Evolutionary conservation across 2,329 filamentous ascomycete species (phyloP), one percentile per base, ranked within the genome.

Genomic region (Colletotrichum falcatum): DNA sequence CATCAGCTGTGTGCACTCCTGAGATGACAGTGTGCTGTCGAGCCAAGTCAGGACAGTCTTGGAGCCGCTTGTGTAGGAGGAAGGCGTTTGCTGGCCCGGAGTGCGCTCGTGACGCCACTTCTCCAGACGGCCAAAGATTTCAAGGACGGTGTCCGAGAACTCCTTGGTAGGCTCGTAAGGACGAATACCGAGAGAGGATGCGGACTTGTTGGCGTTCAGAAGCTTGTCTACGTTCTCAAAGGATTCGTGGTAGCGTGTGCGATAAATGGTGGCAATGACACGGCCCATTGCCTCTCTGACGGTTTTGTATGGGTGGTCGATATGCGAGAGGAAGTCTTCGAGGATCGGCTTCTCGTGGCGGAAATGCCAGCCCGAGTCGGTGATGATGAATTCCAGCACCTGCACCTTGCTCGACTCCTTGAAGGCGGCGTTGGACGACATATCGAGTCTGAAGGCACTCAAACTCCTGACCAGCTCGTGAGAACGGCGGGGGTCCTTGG

Each of bases 391-490:
- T 75, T 98, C 94, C 23, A 99, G 85, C 37, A 99, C 84, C 74
- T 96, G 92, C 20, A 99, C 94, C 83, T 98, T 98, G 35, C 95
- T 97, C 65, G 95, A 97, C 79, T 99, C 97, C 80, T 99, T 99
- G 87, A 99, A 99, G 0, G 96, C 96, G 5, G 97, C 96, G 78
- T 98, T 98, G 0, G 95, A 98, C 7, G 89, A 86, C 91, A 98
- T 95, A 78, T 99, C 96, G 12, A 99, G 86, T 37, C 94, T 89
- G 88, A 98, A 98, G 64, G 91, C 89, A 56, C 92, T 89, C 26
- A 99, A 85, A 80, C 90, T 92, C 73, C 96, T 92, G 44, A 97
- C 89, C 73, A 99, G 87, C 74, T 97, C 95, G 85, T 92, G 94
- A 3, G 91, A 91, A 73, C 95, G 90, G 54, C 97, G 90, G 16